These are phyloP conservation scores for Croton setiger DNA, from an alignment of 441 rosid species.

Conservation along the genomic window DNA sequence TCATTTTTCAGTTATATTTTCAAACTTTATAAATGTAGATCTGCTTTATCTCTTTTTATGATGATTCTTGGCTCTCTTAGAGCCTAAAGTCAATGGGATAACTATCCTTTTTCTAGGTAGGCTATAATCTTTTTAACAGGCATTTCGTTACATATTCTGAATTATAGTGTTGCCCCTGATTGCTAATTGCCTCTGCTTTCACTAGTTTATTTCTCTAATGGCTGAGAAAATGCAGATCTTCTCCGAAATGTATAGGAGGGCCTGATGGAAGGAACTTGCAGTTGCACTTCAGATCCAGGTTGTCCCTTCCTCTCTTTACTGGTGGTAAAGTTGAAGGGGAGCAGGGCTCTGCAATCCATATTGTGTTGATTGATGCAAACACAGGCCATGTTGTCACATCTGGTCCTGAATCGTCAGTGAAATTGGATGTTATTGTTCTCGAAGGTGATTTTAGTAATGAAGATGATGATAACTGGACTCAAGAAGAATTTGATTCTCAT, in stretches of 20 bases:
- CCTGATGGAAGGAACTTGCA: slow-evolving; percentile 73
- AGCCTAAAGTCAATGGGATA: background rate
- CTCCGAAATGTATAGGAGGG: slow-evolving; percentile 74
- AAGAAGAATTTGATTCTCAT: slow-evolving; percentile 74
- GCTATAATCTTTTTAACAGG: too few species aligned
- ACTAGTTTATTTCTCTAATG: slow-evolving; percentile 18
- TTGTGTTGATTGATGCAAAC: slow-evolving; percentile 53
- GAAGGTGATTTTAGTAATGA: slow-evolving; percentile 90
- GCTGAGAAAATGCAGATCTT: slow-evolving; percentile 46
- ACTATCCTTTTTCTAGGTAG: background rate
- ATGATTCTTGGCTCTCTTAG: background rate
- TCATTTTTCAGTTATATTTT: background rate
- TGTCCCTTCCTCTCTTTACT: slow-evolving; percentile 82
- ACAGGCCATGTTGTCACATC: slow-evolving; percentile 55
- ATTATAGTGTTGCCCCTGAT: background rate
- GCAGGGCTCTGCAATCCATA: slow-evolving; percentile 74
- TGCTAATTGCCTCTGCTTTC: background rate
- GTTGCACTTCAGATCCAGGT: slow-evolving; percentile 64
- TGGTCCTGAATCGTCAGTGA: slow-evolving; percentile 74
- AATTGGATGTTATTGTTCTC: slow-evolving; percentile 70
- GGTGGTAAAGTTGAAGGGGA: slow-evolving; percentile 95
- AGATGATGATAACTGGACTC: slow-evolving; percentile 69
- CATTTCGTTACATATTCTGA: background rate
- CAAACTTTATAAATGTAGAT: background rate
- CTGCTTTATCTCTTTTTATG: background rate